Evolutionary conservation across 2,329 filamentous ascomycete species (phyloP).

Genomic region (Teratosphaeria epicoccoides): DNA sequence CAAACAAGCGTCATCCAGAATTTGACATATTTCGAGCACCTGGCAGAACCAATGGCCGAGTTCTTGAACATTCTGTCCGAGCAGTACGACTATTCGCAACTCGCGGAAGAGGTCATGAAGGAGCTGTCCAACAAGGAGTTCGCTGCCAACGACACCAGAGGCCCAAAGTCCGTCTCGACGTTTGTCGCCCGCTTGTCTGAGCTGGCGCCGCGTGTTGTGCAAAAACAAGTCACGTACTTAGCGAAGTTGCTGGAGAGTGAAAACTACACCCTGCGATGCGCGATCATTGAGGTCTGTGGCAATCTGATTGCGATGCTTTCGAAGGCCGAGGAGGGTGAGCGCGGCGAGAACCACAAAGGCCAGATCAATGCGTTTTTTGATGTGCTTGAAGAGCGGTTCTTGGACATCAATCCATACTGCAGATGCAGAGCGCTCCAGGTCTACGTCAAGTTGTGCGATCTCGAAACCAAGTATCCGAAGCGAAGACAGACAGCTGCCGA

Average conservation of each 20-base stretch:
- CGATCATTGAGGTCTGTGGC: conserved; percentile 91
- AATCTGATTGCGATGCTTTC: conserved; percentile 88
- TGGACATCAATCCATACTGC: conserved; percentile 95
- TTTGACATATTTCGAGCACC: conserved; percentile 92
- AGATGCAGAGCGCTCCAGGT: conserved; percentile 87
- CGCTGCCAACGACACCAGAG: conserved; percentile 88
- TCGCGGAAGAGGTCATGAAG: conserved; percentile 84
- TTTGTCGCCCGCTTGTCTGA: conserved; percentile 93
- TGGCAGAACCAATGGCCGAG: conserved; percentile 98
- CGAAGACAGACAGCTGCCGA: conserved; percentile 78
- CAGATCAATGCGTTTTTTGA: conserved; percentile 97
- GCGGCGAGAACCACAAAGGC: conserved; percentile 83
- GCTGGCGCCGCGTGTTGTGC: conserved; percentile 78
- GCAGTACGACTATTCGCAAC: conserved; percentile 93
- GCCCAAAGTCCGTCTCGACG: conserved; percentile 88
- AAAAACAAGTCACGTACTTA: conserved; percentile 93
- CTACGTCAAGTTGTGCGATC: conserved; percentile 78
- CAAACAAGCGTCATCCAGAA: conserved; percentile 98
- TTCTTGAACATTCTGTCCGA: conserved; percentile 92
- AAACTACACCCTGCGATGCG: conserved; percentile 87
- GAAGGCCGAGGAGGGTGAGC: conserved; percentile 66
- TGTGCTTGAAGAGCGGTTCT: conserved; percentile 87
- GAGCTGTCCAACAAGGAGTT: conserved; percentile 97
- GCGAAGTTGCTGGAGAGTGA: conserved; percentile 95
- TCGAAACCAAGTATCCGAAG: conserved; percentile 95